Percentiles rank a stretch among this genome's conserved stretches.
Evolutionary conservation across 441 rosid species (phyloP).

Genomic region (Euphorbia corollata): DNA sequence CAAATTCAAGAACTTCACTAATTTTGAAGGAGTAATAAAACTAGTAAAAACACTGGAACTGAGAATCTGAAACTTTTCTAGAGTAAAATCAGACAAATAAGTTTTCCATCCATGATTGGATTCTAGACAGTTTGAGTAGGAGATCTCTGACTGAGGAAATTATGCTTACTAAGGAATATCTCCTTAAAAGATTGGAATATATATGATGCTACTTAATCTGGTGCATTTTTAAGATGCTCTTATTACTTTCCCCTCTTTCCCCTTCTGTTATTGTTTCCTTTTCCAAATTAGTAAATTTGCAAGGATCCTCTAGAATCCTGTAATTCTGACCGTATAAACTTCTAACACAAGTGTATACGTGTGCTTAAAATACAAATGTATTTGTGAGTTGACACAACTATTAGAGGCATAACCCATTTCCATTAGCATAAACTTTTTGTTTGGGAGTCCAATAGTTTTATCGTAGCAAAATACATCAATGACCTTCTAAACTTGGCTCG

Average conservation of each 20-base stretch:
- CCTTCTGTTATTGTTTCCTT: not conserved
- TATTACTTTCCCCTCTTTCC: not conserved
- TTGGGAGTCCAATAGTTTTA: too few species aligned
- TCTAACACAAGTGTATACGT: not conserved
- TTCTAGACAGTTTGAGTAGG: not conserved
- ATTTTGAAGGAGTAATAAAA: not conserved
- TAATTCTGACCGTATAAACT: not conserved
- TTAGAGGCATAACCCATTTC: not conserved
- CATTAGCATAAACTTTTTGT: too few species aligned
- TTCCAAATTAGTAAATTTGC: not conserved
- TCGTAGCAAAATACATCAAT: too few species aligned
- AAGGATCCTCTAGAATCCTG: not conserved
- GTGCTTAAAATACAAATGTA: not conserved
- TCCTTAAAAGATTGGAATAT: not conserved
- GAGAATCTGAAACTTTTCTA: not conserved
- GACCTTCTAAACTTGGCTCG: too few species aligned
- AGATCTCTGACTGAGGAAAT: not conserved
- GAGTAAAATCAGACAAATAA: too few species aligned
- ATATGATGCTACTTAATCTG: not conserved
- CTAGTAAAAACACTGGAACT: not conserved
- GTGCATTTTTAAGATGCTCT: not conserved
- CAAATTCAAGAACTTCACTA: not conserved
- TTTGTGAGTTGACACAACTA: not conserved
- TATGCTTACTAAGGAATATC: not conserved
- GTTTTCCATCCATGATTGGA: not conserved